phyloP scores from a whole-genome alignment of 768 basidiomycete genomes.

The Podaxis pistillaris region DNA sequence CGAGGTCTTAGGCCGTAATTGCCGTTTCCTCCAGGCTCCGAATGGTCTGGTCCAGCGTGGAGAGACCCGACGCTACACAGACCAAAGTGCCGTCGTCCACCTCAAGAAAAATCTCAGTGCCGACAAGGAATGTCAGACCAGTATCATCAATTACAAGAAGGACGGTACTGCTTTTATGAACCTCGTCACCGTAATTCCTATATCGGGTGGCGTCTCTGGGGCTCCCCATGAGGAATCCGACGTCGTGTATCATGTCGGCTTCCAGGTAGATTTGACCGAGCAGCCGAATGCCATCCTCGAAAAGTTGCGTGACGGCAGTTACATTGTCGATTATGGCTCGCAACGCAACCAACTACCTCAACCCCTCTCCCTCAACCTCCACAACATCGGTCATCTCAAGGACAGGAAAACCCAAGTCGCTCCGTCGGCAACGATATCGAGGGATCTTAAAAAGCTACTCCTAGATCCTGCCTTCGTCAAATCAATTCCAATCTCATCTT shows the following conservation, averaged over 20 bases:
- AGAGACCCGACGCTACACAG: conserved; percentile 53
- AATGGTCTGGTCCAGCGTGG: conserved; percentile 40
- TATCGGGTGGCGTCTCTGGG: conserved; percentile 58
- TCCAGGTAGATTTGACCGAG: conserved; percentile 90
- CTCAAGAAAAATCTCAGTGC: conserved; percentile 65
- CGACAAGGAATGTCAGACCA: conserved; percentile 87
- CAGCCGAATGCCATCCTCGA: conserved; percentile 84
- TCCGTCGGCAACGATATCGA: conserved; percentile 42
- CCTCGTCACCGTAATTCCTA: conserved; percentile 87
- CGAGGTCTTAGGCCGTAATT: conserved; percentile 88
- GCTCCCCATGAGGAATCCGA: conserved; percentile 59
- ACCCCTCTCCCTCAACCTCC: conserved; percentile 11
- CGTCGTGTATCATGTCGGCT: conserved; percentile 86
- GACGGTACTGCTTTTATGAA: conserved; percentile 87
- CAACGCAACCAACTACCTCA: not conserved
- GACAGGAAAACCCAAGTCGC: conserved; percentile 32
- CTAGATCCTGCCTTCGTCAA: conserved; percentile 45
- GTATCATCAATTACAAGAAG: conserved; percentile 85
- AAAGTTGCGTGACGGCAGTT: conserved; percentile 75
- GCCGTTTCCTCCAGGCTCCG: conserved; percentile 87
- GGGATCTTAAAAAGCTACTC: conserved; percentile 50
- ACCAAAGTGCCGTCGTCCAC: conserved; percentile 57
- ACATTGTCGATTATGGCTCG: conserved; percentile 59
- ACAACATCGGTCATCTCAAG: conserved; percentile 1
- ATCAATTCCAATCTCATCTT: conserved; percentile 44